These are phyloP conservation scores for Dalechampia spathulata DNA, from an alignment of 441 rosid genomes.

Conservation along the genomic window DNA sequence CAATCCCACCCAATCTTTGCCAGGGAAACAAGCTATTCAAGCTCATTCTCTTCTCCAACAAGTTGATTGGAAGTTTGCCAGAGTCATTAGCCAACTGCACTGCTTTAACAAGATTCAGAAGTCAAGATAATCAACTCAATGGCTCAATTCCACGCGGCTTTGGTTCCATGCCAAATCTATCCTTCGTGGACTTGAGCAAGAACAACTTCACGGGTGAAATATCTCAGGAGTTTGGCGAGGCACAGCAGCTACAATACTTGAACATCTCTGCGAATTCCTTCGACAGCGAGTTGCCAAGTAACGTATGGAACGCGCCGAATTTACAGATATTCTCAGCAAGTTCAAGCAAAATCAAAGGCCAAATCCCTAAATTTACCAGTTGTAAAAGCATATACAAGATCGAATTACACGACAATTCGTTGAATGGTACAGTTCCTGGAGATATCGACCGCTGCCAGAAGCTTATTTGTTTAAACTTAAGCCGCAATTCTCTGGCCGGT, in stretches of 20 bases:
- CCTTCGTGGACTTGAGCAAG: slow-evolving; percentile 59
- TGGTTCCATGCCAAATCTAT: slow-evolving; percentile 50
- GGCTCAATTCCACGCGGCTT: slow-evolving; percentile 73
- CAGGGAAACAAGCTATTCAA: slow-evolving; percentile 64
- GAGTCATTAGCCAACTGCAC: slow-evolving; percentile 47
- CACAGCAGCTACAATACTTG: slow-evolving; percentile 52
- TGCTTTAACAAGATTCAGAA: slow-evolving; percentile 55
- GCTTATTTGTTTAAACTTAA: slow-evolving; percentile 62
- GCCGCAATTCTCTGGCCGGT: slow-evolving; percentile 63
- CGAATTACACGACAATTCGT: slow-evolving; percentile 61
- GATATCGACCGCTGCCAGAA: slow-evolving; percentile 74
- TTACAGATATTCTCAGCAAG: slow-evolving; percentile 69
- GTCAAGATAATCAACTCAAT: slow-evolving; percentile 54
- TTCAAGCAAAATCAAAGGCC: slow-evolving; percentile 40
- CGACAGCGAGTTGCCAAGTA: slow-evolving; percentile 35
- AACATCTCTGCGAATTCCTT: slow-evolving; percentile 68
- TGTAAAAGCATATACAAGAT: slow-evolving; percentile 67
- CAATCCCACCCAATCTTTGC: slow-evolving; percentile 72
- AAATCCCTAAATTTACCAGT: slow-evolving; percentile 61
- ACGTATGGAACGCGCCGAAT: slow-evolving; percentile 58
- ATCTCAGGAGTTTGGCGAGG: slow-evolving; percentile 59
- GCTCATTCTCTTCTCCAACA: slow-evolving; percentile 85
- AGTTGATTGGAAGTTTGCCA: slow-evolving; percentile 43
- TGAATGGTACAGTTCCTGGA: slow-evolving; percentile 73
- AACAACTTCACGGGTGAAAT: slow-evolving; percentile 61